Conservation (phyloP, 148 eudicot genomes). For the Pouteria glomerata region DNA sequence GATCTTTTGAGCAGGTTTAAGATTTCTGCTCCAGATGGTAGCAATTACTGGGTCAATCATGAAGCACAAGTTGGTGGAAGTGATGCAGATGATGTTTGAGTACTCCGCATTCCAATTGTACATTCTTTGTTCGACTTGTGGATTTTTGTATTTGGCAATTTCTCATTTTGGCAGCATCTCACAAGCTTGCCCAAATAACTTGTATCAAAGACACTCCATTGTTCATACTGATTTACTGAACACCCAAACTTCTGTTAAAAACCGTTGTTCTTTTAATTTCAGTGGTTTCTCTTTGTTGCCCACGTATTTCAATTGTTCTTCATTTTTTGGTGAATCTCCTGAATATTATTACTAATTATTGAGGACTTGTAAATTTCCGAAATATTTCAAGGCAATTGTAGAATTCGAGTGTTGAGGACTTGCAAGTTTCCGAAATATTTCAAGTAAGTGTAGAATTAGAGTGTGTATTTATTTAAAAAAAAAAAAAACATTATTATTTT, state of each 20-base stretch:
- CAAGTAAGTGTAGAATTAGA: too few relatives aligned
- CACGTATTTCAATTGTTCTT: too few relatives aligned
- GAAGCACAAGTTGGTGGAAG: constrained; percentile 71
- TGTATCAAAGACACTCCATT: constrained; percentile 17
- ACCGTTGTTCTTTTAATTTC: background rate
- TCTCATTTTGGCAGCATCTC: constrained; percentile 15
- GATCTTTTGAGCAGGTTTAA: constrained; percentile 50
- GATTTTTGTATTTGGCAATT: constrained; percentile 18
- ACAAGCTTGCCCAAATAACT: constrained; percentile 16
- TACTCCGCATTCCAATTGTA: constrained; percentile 42
- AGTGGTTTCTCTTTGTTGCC: background rate
- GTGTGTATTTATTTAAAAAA: too few relatives aligned
- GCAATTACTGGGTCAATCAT: constrained; percentile 65
- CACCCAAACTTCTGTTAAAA: background rate
- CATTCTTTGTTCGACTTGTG: constrained; percentile 42
- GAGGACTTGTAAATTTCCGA: too few relatives aligned
- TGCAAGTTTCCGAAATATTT: too few relatives aligned
- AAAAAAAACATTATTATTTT: too few relatives aligned
- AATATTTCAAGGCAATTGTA: too few relatives aligned
- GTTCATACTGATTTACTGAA: background rate
- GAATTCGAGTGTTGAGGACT: too few relatives aligned
- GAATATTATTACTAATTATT: too few relatives aligned
- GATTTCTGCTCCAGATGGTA: constrained; percentile 84
- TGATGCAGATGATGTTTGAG: constrained; percentile 79
- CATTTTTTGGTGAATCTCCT: too few relatives aligned